Evolutionary conservation across 2,329 filamentous ascomycete species (phyloP), one percentile per base, ranked within the genome.

Genomic region (Ceratocystiopsis minuta): DNA sequence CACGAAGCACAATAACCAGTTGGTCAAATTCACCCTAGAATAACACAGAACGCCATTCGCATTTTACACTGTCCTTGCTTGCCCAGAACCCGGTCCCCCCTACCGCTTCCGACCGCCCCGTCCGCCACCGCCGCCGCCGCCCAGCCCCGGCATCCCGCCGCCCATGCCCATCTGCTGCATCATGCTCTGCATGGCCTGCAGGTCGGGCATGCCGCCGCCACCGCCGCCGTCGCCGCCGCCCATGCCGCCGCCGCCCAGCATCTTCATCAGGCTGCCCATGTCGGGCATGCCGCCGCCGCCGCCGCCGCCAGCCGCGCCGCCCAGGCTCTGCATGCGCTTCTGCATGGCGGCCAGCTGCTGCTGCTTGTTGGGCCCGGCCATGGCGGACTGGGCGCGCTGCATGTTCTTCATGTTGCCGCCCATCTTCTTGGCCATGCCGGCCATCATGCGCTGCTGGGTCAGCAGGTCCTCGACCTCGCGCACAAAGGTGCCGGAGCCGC

Each of bases 391-490:
- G 0, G 87, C 87, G 40, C 80, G 78, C 59, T 95, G 85, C 80
- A 96, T 92, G 57, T 95, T 93, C 65, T 90, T 90, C 80, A 94
- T 93, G 57, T 84, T 87, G 34, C 87, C 87, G 44, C 90, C 88
- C 76, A 98, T 92, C 50, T 92, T 92, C 77, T 96, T 98, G 39
- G 90, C 90, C 86, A 98, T 95, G 45, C 84, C 84, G 1, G 85
- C 83, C 90, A 98, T 98, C 82, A 96, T 94, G 52, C 84, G 79
- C 59, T 96, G 88, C 62, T 98, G 90, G 0, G 87, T 94, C n/a
- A 98, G 72, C 7, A 98, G 67, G 55, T 98, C 90, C 60, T 98
- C 90, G 15, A 98, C 86, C 59, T 98, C 90, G 18, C 71, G 75
- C 2, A 98, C 90, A 34, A 75, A 83, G 0, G 90, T 96, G 31